A percentile compares a stretch with the other conserved stretches of the same genome.
Evolutionary conservation across 139 green algal species (phyloP).

Genomic region (Micromonas pusilla): DNA sequence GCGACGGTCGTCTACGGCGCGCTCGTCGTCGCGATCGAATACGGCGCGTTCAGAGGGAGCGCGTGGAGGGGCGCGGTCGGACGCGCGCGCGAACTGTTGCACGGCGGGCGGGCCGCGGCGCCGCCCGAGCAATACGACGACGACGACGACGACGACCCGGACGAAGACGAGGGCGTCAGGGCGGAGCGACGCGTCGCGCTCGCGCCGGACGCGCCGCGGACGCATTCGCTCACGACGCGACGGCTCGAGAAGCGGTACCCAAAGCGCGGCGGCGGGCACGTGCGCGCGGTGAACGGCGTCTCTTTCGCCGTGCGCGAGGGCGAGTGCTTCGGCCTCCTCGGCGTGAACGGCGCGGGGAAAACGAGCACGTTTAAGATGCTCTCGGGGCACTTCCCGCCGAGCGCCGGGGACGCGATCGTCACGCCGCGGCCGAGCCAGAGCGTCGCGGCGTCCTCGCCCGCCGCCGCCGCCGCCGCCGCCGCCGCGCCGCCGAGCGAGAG

Average conservation of each 20-base stretch:
- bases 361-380: constrained; percentile 48
- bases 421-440: no score
- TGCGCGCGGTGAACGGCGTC: neutral
- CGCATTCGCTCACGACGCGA: neutral
- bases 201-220: neutral
- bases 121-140: neutral
- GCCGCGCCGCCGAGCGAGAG: neutral
- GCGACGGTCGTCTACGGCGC: neutral
- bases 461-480: no score
- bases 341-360: constrained; percentile 68
- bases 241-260: neutral
- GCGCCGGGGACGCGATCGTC: constrained; percentile 1
- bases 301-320: neutral
- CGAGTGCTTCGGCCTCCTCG: constrained; percentile 65
- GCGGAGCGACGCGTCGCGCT: neutral
- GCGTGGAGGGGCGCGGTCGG: neutral
- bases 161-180: neutral
- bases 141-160: constrained; percentile 19
- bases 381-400: constrained; percentile 25
- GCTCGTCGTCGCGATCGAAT: neutral
- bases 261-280: neutral
- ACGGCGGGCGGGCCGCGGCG: no score
- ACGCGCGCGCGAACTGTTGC: neutral
- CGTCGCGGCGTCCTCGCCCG: no score
- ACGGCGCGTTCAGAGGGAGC: neutral